Evolutionary conservation across 208 protist genomes (phyloP), one percentile per base, ranked within the genome.

Genomic region (Acanthamoeba rhysodes): DNA sequence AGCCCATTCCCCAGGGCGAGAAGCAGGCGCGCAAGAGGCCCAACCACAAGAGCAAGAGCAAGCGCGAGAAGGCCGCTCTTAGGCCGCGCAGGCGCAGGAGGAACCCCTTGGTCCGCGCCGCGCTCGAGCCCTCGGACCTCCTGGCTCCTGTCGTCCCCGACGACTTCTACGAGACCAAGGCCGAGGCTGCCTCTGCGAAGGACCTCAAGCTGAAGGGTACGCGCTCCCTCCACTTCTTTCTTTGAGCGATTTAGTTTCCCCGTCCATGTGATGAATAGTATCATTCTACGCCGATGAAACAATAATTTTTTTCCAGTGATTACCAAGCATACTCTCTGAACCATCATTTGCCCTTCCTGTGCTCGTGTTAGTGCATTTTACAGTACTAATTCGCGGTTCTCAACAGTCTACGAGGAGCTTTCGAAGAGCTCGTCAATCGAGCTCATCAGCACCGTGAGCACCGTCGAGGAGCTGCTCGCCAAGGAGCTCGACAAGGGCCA

Each of bases 161-260:
- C 37, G 72, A 80, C 72, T 80, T 80, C 34, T 80, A 80, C 32
- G 72, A 80, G 72, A 80, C 80, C 80, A 64, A 5, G 48, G 53
- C 80, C 14, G 80, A 90, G 80, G 80, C 80, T 37, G 80, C 80
- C 45, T 90, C 80, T 20, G 80, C 45, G n/a, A 90, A 90, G 80
- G 29, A 90, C 16, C 45, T 66, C n/a, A 90, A 90, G 80, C 50
- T 64, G 10, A 90, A 64, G 45, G 53, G 80, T 66, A 90, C 7
- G 78, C 10, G 24, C 62, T 68, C 32, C 22, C 62, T 22, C 27
- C 9, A 14, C 24, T 59, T 22, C 55, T 59, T 59, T 59, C 55
- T 59, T 59, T 16, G 53, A 2, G 27, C 41, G 76, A 90, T 1
- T 66, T 22, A 27, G 16, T 41, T 55, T 45, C 27, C 34, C 12